These are phyloP conservation scores for Hordeum marinum DNA, from an alignment of 176 grass and related monocot genomes.

Conservation along the genomic window DNA sequence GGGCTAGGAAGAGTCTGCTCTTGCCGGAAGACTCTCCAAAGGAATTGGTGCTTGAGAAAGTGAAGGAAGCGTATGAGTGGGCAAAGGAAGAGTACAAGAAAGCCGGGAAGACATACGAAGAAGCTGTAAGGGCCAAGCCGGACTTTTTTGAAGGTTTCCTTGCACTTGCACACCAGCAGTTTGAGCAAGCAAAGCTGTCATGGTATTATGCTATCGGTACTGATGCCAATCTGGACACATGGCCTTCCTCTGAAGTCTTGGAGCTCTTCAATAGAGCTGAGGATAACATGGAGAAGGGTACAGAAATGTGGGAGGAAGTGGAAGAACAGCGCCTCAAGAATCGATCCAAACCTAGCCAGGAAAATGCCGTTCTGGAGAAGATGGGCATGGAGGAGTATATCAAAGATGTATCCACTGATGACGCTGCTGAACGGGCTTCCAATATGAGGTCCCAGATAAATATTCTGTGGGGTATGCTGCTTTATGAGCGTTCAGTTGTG, in stretches of 20 bases:
- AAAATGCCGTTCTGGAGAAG: constrained; percentile 51
- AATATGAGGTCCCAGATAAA: constrained; percentile 71
- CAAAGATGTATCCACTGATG: constrained; percentile 61
- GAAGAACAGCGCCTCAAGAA: constrained; percentile 63
- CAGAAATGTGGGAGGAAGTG: constrained; percentile 61
- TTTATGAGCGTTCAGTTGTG: constrained; percentile 73
- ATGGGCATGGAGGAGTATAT: constrained; percentile 63
- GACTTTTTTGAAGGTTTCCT: constrained; percentile 79
- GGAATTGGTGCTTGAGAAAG: constrained; percentile 47
- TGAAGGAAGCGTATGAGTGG: constrained; percentile 66
- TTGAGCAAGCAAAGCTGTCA: constrained; percentile 75
- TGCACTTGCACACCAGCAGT: constrained; percentile 66
- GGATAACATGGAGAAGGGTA: constrained; percentile 68
- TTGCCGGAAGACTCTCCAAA: constrained; percentile 47
- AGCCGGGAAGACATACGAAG: constrained; percentile 60
- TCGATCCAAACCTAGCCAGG: constrained; percentile 48
- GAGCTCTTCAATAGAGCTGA: constrained; percentile 71
- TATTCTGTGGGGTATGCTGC: constrained; percentile 74
- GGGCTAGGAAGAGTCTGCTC: constrained; percentile 69
- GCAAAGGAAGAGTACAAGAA: constrained; percentile 53
- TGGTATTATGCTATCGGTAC: constrained; percentile 70
- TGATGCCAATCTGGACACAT: constrained; percentile 29
- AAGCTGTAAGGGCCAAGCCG: constrained; percentile 54
- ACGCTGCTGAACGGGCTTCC: constrained; percentile 47
- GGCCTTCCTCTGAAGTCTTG: constrained; percentile 40